These are phyloP conservation scores for Inosperma sp. DNA, from an alignment of 768 basidiomycete genomes.

Conservation along the genomic window DNA sequence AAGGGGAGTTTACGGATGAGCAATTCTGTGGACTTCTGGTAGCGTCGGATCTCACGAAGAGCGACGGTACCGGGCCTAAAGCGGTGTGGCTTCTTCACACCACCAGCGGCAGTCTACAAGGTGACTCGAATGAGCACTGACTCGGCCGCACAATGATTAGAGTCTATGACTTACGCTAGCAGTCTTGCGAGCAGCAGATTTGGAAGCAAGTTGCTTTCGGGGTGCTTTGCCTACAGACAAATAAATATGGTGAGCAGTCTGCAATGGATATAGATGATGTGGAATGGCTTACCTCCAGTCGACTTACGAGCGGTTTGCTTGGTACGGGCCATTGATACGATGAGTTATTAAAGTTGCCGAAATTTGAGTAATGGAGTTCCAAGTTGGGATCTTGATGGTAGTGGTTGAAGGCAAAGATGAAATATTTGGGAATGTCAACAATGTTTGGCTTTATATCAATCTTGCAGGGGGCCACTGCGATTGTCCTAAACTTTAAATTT, in stretches of 20 bases:
- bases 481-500: slow-evolving; percentile 10
- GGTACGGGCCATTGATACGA: slow-evolving; percentile 61
- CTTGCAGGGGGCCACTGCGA: too few relatives aligned
- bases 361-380: slow-evolving; percentile 9
- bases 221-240: slow-evolving; percentile 47
- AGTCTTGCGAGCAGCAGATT: slow-evolving; percentile 57
- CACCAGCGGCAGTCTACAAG: slow-evolving; percentile 47
- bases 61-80: slow-evolving; percentile 78
- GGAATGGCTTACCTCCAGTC: slow-evolving; percentile 51
- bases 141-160: not conserved
- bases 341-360: slow-evolving; percentile 5
- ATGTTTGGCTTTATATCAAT: too few relatives aligned
- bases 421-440: too few relatives aligned
- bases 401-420: slow-evolving; percentile 24
- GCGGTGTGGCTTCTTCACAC: slow-evolving; percentile 80
- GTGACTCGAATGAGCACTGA: not conserved
- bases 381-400: slow-evolving; percentile 17
- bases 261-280: not conserved
- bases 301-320: slow-evolving; percentile 78
- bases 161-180: slow-evolving; percentile 33
- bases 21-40: slow-evolving; percentile 61
- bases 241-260: not conserved
- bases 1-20: slow-evolving; percentile 64
- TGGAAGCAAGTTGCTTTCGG: slow-evolving; percentile 57
- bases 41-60: slow-evolving; percentile 66